Evolutionary conservation across 129 eudicot species (phyloP).

Genomic region (Centaurea solstitialis): DNA sequence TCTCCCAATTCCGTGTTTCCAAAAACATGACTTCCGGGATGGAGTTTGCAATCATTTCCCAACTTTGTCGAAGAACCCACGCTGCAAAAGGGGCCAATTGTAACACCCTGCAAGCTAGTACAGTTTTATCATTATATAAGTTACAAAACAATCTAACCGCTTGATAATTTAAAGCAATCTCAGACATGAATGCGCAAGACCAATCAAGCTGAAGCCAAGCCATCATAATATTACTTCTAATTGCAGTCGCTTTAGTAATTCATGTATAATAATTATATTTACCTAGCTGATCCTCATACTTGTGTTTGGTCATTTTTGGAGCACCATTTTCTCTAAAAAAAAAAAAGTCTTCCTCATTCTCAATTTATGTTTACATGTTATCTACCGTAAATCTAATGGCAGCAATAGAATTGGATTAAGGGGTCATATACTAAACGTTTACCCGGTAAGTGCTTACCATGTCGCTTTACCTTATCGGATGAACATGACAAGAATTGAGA

Average conservation of each 20-base stretch:
- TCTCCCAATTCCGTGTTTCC: slow-evolving; percentile 87
- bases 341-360: not conserved
- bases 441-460: too few relatives aligned
- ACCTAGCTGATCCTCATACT: not conserved
- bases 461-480: too few relatives aligned
- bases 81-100: slow-evolving; percentile 92
- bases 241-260: slow-evolving; percentile 2
- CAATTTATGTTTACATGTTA: not conserved
- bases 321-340: not conserved
- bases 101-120: slow-evolving; percentile 65
- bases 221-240: not conserved
- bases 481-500: too few relatives aligned
- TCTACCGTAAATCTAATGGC: not conserved
- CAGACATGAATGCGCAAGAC: not conserved
- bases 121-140: slow-evolving; percentile 19
- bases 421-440: too few relatives aligned
- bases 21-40: slow-evolving; percentile 86
- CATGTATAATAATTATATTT: not conserved
- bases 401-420: not conserved
- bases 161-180: not conserved
- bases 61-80: slow-evolving; percentile 76
- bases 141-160: slow-evolving; percentile 1
- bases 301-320: not conserved
- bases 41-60: slow-evolving; percentile 72
- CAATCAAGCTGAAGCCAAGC: not conserved